These are phyloP conservation scores for Boletus coffeatus DNA, from an alignment of 1,284 basidiomycete species.

Conservation along the genomic window DNA sequence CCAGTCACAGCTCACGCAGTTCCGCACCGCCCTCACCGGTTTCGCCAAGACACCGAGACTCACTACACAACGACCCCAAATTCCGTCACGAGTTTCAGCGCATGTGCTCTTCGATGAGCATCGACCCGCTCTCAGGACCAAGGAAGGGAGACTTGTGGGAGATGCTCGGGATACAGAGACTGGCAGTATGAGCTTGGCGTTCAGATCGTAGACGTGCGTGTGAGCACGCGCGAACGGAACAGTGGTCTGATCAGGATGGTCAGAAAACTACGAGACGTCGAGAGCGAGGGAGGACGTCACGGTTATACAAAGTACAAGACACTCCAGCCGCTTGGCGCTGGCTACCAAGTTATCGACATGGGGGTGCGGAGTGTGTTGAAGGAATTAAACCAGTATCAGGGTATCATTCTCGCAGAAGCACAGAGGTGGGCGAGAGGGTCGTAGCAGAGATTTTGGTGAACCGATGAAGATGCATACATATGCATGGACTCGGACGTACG, in stretches of 20 bases:
- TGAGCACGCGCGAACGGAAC: slow-evolving; percentile 82
- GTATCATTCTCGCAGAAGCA: slow-evolving; percentile 70
- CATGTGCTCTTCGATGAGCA: slow-evolving; percentile 93
- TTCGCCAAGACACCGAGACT: slow-evolving; percentile 82
- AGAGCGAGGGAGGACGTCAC: slow-evolving; percentile 77
- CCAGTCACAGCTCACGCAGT: slow-evolving; percentile 78
- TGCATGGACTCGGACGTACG: slow-evolving; percentile 40
- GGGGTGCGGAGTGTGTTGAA: slow-evolving; percentile 66
- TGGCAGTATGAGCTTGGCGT: slow-evolving; percentile 97
- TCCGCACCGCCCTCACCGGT: slow-evolving; percentile 73
- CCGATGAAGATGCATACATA: slow-evolving; percentile 52
- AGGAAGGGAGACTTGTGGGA: slow-evolving; percentile 85
- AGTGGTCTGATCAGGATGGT: slow-evolving; percentile 88
- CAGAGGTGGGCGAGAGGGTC: slow-evolving; percentile 62
- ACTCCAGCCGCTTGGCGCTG: slow-evolving; percentile 81
- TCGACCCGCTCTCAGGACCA: slow-evolving; percentile 89
- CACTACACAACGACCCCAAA: slow-evolving; percentile 81
- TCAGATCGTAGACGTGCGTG: slow-evolving; percentile 95
- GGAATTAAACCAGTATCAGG: slow-evolving; percentile 80
- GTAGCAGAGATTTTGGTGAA: slow-evolving; percentile 54
- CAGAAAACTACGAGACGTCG: slow-evolving; percentile 66
- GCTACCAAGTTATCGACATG: slow-evolving; percentile 80
- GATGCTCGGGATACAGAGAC: slow-evolving; percentile 73
- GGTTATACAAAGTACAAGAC: slow-evolving; percentile 68
- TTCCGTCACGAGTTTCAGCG: slow-evolving; percentile 93